Evolutionary conservation across 768 basidiomycete genomes (phyloP).

Genomic region (Asterophora parasitica): DNA sequence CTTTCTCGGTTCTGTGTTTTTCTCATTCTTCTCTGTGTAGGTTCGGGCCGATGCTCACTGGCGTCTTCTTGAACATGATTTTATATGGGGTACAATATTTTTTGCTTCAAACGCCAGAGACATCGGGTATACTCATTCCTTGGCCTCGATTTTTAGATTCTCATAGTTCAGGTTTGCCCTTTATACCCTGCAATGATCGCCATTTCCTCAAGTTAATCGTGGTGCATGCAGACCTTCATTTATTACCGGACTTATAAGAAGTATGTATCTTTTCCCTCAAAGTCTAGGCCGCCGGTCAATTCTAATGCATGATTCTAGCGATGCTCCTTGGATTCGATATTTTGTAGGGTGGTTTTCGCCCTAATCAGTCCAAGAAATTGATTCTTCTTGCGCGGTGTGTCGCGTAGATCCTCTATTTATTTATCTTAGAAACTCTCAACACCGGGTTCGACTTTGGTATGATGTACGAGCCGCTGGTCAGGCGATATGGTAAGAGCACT

Average conservation of each 20-base stretch:
- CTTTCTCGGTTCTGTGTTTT: no score
- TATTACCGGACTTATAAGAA: no score
- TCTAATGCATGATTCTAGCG: not conserved
- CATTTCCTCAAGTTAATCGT: no score
- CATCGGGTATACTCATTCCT: no score
- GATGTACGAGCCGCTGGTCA: not conserved
- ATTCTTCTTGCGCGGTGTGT: not conserved
- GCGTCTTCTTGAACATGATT: slow-evolving; percentile 17
- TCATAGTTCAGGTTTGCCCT: not conserved
- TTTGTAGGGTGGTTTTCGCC: not conserved
- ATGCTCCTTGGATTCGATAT: not conserved
- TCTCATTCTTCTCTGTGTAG: not conserved
- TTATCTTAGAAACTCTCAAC: not conserved
- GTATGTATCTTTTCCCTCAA: no score
- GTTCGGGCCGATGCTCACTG: slow-evolving; percentile 18
- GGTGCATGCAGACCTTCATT: no score
- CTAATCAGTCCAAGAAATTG: not conserved
- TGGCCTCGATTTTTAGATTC: not conserved
- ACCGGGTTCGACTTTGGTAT: not conserved
- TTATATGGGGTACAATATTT: slow-evolving; percentile 16
- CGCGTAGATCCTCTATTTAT: not conserved
- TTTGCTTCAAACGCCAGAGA: not conserved
- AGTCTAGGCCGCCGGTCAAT: no score
- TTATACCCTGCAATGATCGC: no score
- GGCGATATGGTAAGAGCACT: not conserved